These are phyloP conservation scores for Xerocomellus amylosporus DNA, from an alignment of 768 basidiomycete species.

Conservation along the genomic window DNA sequence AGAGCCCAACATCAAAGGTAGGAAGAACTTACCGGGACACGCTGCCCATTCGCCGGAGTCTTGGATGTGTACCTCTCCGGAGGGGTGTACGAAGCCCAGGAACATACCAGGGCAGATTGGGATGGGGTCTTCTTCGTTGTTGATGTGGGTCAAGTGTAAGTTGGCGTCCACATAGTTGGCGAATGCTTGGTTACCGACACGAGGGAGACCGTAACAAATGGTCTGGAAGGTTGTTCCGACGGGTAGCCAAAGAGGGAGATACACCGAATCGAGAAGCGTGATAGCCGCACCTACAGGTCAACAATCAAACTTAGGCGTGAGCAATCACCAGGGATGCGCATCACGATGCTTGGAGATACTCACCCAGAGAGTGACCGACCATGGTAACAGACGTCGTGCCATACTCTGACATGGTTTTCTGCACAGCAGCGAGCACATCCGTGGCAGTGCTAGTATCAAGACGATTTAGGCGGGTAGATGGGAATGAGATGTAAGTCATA, in stretches of 20 bases:
- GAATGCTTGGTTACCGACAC: conserved; percentile 57
- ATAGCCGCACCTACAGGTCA: conserved; percentile 34
- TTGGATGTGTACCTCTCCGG: conserved; percentile 44
- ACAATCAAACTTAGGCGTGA: background rate
- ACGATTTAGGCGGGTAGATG: background rate
- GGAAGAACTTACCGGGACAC: conserved; percentile 44
- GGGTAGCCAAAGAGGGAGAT: conserved; percentile 39
- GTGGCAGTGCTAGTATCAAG: conserved; percentile 38
- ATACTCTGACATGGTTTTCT: conserved; percentile 37
- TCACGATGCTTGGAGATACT: background rate
- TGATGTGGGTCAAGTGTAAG: conserved; percentile 49
- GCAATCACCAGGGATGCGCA: background rate
- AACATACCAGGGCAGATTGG: conserved; percentile 36
- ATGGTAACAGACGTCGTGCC: conserved; percentile 39
- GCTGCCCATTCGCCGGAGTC: conserved; percentile 48
- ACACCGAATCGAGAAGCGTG: conserved; percentile 39
- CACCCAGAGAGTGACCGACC: conserved; percentile 45
- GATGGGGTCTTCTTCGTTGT: conserved; percentile 45
- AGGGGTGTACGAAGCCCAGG: conserved; percentile 40
- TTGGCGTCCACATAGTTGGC: conserved; percentile 54
- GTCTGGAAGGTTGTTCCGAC: conserved; percentile 31
- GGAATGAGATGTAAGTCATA: conserved; percentile 23
- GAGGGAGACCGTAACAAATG: conserved; percentile 36
- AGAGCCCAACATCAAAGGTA: background rate
- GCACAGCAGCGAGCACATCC: conserved; percentile 44